These are phyloP conservation scores for Pittosporum tobira DNA, from an alignment of 129 eudicot genomes.

Conservation along the genomic window DNA sequence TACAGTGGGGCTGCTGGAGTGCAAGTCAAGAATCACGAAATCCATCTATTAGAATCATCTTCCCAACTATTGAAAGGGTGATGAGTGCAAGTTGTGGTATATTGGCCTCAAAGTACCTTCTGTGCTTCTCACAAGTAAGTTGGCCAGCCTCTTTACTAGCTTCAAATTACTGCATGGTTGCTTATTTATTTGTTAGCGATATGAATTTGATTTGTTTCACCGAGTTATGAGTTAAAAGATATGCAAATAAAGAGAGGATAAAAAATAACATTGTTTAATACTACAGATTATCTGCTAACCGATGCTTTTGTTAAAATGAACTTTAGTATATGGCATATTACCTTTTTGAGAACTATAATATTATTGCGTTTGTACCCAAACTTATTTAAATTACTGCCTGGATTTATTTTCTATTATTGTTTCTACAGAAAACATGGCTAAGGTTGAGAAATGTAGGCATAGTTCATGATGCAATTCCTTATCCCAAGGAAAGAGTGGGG, in stretches of 20 bases:
- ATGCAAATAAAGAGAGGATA: no score
- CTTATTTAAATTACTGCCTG: no score
- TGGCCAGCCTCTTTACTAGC: constrained; percentile 12
- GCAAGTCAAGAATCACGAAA: constrained; percentile 70
- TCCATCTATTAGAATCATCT: constrained; percentile 68
- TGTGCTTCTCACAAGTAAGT: constrained; percentile 77
- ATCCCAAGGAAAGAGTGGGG: constrained; percentile 47
- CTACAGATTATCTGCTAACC: no score
- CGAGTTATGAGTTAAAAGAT: no score
- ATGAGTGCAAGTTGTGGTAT: constrained; percentile 59
- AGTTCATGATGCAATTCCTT: constrained; percentile 82
- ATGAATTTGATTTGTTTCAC: not conserved
- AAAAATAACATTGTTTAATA: no score
- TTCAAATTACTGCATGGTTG: constrained; percentile 5
- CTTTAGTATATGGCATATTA: no score
- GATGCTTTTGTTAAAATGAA: no score
- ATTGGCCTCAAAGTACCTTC: constrained; percentile 55
- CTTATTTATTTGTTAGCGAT: not conserved
- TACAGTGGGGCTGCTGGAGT: constrained; percentile 98
- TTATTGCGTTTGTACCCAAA: no score
- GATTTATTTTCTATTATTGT: not conserved
- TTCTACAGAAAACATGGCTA: constrained; percentile 77
- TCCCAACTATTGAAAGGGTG: constrained; percentile 84
- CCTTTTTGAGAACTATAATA: no score
- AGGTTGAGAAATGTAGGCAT: constrained; percentile 56